Percentiles rank a stretch among this genome's conserved stretches.
phyloP scores from a whole-genome alignment of 257 asterid species.

The Prunella vulgaris region DNA sequence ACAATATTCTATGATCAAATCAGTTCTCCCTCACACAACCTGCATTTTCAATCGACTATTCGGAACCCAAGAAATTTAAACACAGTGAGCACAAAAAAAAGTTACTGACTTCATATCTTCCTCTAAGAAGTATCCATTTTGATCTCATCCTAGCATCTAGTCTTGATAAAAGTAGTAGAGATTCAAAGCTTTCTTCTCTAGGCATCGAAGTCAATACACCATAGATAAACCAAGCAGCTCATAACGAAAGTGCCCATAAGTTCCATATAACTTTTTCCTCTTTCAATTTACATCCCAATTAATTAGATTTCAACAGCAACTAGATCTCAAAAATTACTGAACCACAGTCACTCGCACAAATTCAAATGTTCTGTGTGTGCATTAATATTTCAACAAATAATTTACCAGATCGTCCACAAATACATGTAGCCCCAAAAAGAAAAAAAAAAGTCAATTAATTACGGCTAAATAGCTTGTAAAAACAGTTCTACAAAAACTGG shows the following conservation, averaged over 20 bases:
- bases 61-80: not conserved
- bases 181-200: not conserved
- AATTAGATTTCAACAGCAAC: not conserved
- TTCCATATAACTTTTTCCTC: not conserved
- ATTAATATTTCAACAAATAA: not conserved
- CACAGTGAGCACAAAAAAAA: not conserved
- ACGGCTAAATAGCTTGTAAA: not conserved
- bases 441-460: not conserved
- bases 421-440: not conserved
- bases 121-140: not conserved
- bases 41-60: not conserved
- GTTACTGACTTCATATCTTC: not conserved
- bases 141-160: not conserved
- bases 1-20: not conserved
- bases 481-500: not conserved
- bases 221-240: not conserved
- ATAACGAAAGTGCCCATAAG: not conserved
- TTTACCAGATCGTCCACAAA: not conserved
- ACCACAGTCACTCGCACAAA: not conserved
- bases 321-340: not conserved
- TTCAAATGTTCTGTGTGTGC: not conserved
- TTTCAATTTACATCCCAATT: not conserved
- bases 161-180: not conserved
- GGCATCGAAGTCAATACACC: not conserved
- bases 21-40: not conserved